phyloP scores from a whole-genome alignment of 768 basidiomycete species.

The Rhizopogon vulgaris region DNA sequence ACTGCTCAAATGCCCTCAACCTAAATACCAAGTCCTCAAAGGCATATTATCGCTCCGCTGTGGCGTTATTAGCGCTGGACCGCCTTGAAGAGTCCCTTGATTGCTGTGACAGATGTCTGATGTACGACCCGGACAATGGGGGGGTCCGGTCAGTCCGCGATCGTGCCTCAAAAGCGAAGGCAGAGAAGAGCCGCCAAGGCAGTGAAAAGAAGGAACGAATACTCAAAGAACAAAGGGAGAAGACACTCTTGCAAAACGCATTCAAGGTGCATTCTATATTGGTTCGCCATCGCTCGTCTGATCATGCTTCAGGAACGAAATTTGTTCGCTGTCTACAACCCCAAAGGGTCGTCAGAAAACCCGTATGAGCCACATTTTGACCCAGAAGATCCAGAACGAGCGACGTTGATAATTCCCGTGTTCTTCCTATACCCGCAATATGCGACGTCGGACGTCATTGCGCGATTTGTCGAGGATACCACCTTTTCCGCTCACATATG shows the following conservation, averaged over 20 bases:
- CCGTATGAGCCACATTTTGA: constrained; percentile 64
- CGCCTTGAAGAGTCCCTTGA: constrained; percentile 79
- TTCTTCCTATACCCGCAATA: constrained; percentile 94
- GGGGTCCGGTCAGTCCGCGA: constrained; percentile 45
- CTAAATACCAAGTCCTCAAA: constrained; percentile 68
- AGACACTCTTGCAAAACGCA: constrained; percentile 48
- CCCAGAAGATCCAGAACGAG: constrained; percentile 50
- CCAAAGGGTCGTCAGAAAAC: constrained; percentile 42
- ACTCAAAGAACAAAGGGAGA: constrained; percentile 45
- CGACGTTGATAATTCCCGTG: constrained; percentile 72
- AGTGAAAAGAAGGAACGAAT: constrained; percentile 43
- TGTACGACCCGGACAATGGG: constrained; percentile 51
- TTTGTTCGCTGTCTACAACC: constrained; percentile 49
- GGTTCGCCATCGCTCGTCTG: constrained; percentile 1
- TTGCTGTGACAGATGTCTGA: constrained; percentile 65
- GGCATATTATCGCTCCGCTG: constrained; percentile 79
- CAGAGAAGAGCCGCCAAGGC: constrained; percentile 45
- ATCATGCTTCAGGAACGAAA: constrained; percentile 58
- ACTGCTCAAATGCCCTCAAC: constrained; percentile 69
- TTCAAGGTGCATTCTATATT: constrained; percentile 43
- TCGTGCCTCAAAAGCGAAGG: constrained; percentile 39
- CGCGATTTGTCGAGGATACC: constrained; percentile 79
- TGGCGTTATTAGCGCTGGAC: constrained; percentile 70
- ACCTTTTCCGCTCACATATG: constrained; percentile 73
- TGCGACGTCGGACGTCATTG: constrained; percentile 82